A percentile compares a stretch with the other conserved stretches of the same genome.
These are phyloP conservation scores for Canna indica DNA, from an alignment of 176 grass and related monocot genomes.

Conservation along the genomic window DNA sequence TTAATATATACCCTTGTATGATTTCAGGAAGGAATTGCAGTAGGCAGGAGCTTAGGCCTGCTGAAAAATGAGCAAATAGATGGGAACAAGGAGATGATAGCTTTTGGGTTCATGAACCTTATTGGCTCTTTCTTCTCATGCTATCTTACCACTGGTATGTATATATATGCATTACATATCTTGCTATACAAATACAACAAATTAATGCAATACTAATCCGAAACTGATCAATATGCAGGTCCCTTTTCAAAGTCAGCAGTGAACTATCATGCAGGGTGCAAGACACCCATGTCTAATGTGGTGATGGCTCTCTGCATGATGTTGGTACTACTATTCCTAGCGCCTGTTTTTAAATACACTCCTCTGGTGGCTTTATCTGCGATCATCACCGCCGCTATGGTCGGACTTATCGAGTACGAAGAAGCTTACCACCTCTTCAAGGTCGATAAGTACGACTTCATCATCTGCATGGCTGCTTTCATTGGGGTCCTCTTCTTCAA, in stretches of 20 bases:
- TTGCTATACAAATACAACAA: no score
- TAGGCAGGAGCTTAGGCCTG: constrained; percentile 73
- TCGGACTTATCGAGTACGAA: constrained; percentile 70
- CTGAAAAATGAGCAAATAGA: constrained; percentile 93
- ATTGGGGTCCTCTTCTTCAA: constrained; percentile 74
- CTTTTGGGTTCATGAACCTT: constrained; percentile 93
- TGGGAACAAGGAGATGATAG: constrained; percentile 98
- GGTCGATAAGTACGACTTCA: constrained; percentile 95
- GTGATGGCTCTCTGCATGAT: constrained; percentile 89
- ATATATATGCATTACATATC: background rate
- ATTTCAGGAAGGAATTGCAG: constrained; percentile 90
- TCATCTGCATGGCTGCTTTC: constrained; percentile 83
- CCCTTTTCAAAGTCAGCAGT: constrained; percentile 97
- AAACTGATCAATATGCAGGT: no score
- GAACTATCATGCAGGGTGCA: constrained; percentile 90
- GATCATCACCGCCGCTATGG: constrained; percentile 89
- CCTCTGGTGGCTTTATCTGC: constrained; percentile 72
- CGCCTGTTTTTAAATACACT: constrained; percentile 86
- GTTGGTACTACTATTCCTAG: constrained; percentile 88
- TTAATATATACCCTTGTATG: background rate
- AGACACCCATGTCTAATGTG: constrained; percentile 76
- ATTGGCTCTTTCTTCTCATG: constrained; percentile 89
- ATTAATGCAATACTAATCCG: no score
- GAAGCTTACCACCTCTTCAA: constrained; percentile 67
- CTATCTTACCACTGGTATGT: constrained; percentile 77